Conservation (phyloP, 305 asterid species). For the Salvia sclarea region DNA sequence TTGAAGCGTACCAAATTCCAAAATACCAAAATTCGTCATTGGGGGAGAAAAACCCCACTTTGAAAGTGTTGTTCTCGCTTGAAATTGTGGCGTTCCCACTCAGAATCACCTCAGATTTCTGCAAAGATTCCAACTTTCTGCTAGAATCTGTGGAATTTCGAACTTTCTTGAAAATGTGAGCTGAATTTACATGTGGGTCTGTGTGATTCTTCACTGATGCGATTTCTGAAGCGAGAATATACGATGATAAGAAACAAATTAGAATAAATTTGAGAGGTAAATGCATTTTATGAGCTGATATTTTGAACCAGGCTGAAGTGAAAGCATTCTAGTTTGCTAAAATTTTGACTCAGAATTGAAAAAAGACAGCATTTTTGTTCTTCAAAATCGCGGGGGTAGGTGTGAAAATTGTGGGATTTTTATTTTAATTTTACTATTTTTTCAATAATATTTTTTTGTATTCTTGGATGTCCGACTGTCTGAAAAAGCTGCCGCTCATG, state of each 20-base stretch:
- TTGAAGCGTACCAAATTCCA: constrained; percentile 73
- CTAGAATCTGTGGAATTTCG: constrained; percentile 22
- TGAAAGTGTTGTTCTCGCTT: constrained; percentile 58
- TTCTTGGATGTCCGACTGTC: constrained; percentile 30
- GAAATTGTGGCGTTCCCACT: constrained; percentile 47
- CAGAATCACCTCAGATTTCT: constrained; percentile 39
- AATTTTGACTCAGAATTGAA: background rate
- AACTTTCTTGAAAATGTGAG: constrained; percentile 21
- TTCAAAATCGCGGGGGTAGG: constrained; percentile 24
- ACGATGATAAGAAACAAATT: constrained; percentile 29
- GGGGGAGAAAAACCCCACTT: constrained; percentile 60
- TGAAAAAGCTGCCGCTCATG: constrained; percentile 40
- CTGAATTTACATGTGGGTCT: constrained; percentile 23
- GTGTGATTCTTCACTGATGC: constrained; percentile 32
- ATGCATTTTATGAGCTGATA: constrained; percentile 24
- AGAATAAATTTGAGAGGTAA: constrained; percentile 26
- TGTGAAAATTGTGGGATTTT: constrained; percentile 31
- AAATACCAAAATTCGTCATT: constrained; percentile 58
- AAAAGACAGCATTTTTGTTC: constrained; percentile 9
- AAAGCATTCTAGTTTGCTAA: constrained; percentile 32
- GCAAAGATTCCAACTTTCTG: constrained; percentile 30
- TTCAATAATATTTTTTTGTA: background rate
- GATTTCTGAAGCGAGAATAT: constrained; percentile 31
- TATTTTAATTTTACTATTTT: background rate
- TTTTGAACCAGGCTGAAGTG: constrained; percentile 33